Evolutionary conservation across 139 green algal species (phyloP), one percentile per base, ranked within the genome.

Genomic region (Chlamydomonas asymmetrica): DNA sequence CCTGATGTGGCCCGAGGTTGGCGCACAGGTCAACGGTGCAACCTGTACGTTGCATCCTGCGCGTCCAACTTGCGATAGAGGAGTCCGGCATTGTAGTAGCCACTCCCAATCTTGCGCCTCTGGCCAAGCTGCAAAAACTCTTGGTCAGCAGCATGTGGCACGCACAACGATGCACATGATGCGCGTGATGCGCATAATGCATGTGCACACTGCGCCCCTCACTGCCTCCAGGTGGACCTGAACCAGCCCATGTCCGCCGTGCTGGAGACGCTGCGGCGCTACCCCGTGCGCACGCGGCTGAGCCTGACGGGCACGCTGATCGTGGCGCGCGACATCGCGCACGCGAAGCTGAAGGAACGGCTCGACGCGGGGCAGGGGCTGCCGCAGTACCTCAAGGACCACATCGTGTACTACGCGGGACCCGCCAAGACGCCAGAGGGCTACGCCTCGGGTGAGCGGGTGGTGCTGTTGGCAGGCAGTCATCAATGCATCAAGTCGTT

Each of bases 341-440:
- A 87, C 73, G 73, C 81, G 31, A 87, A 87, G 76, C 67, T 83
- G 29, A 71, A 87, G 80, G 78, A 84, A 72, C 78, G 78, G 20
- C 65, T 84, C 37, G 71, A 49, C 0, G 29, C 56, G 23, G 78
- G 78, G 38, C 29, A 76, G 57, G 81, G 76, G 22, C 63, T 87
- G 63, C 81, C 81, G 1, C 67, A 82, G 43, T 81, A 83, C 68
- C 56, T 68, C 40, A 82, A 84, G 76, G 76, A 87, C 73, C 81
- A 87, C 81, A 87, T 87, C 63, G 76, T 87, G 34, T 87, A 83
- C 40, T 87, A 87, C 65, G 81, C 81, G 7, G 81, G 81, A 35
- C 81, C 81, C 34, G 81, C 81, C 62, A 87, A 87, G 73, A 87
- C 81, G 27, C 81, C 81, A 0, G 6, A 73, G 32, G 81, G 81